These are phyloP conservation scores for Schwanniomyces vanrijiae DNA, from an alignment of 805 yeast genomes.

Conservation along the genomic window DNA sequence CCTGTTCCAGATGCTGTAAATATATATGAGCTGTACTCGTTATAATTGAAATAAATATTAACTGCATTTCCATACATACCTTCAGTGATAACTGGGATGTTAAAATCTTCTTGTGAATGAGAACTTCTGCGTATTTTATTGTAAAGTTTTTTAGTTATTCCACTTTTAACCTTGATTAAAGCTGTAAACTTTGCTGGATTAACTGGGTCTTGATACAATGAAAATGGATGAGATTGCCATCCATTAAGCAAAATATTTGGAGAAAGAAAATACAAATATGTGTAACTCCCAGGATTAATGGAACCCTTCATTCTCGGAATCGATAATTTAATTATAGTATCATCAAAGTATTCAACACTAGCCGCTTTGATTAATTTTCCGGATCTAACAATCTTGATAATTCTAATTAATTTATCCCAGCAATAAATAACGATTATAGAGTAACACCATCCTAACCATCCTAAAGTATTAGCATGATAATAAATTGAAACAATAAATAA, in stretches of 20 bases:
- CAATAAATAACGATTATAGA: constrained; percentile 5
- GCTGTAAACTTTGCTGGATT: not conserved
- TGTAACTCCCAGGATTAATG: not conserved
- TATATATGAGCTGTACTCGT: not conserved
- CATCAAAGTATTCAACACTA: constrained; percentile 6
- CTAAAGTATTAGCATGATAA: constrained; percentile 1
- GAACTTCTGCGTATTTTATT: not conserved
- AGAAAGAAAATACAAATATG: not conserved
- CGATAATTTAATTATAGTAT: constrained; percentile 12
- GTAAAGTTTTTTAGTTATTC: constrained; percentile 7
- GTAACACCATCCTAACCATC: constrained; percentile 6
- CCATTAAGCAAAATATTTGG: not conserved
- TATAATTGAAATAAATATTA: not conserved
- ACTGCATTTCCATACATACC: constrained; percentile 2
- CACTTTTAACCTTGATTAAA: constrained; percentile 4
- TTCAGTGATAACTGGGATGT: constrained; percentile 3
- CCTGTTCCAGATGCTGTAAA: constrained; percentile 1
- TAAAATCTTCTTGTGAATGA: not conserved
- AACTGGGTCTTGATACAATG: not conserved
- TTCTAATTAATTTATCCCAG: constrained; percentile 1
- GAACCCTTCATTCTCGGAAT: constrained; percentile 15
- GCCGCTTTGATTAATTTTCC: constrained; percentile 18
- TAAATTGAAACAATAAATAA: constrained; percentile 3
- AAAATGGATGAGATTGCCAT: constrained; percentile 7
- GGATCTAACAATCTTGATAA: constrained; percentile 6